Base-by-base conservation (phyloP, 2,329 filamentous ascomycete species). In the Talaromyces marneffei region DNA sequence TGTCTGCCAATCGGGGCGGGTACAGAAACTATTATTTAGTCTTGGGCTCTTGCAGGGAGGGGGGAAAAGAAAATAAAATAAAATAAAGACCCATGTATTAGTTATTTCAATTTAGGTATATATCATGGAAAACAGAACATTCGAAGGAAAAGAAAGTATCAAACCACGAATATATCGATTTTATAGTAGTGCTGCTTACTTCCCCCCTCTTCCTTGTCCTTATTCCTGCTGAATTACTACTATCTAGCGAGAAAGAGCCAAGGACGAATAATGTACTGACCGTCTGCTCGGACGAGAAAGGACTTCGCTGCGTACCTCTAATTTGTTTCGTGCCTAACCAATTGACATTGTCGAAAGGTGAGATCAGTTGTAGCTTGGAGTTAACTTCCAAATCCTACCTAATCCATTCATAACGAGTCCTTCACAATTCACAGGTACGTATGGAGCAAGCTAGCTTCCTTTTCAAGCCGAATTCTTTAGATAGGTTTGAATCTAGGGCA, bases 241-340 rank as follows among this genome's bases (percentile, higher is more conserved):
- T n/a, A 14, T 31, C 31, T 55, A 29, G 52, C 20, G 52, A 54
- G 31, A 16, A 35, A 23, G 52, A 37, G 52, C 20, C 25, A 12
- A 54, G 18, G 33, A 33, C 52, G 52, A 55, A 40, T 55, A 25
- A 29, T 18, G 33, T n/a, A 37, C 31, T 55, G 52, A 18, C 14
- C 18, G 14, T 25, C 52, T 55, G 33, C 52, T 40, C 16, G 10
- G n/a, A 33, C 27, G 23, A 53, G 46, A 8, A 23, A 20, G 14
- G 46, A 23, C 42, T 42, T 53, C 35, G 25, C 33, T 9, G 20
- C 35, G 4, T 50, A 27, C 16, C 23, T n/a, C 25, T 23, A 8
- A 48, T 54, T 16, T 16, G 40, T 16, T 46, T 53, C 39, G 48
- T 59, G 60, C 56, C 60, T 62, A 55, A 50, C 60, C 60, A 62